These are phyloP conservation scores for Ogataea kodamae DNA, from an alignment of 805 yeast genomes.

Conservation along the genomic window DNA sequence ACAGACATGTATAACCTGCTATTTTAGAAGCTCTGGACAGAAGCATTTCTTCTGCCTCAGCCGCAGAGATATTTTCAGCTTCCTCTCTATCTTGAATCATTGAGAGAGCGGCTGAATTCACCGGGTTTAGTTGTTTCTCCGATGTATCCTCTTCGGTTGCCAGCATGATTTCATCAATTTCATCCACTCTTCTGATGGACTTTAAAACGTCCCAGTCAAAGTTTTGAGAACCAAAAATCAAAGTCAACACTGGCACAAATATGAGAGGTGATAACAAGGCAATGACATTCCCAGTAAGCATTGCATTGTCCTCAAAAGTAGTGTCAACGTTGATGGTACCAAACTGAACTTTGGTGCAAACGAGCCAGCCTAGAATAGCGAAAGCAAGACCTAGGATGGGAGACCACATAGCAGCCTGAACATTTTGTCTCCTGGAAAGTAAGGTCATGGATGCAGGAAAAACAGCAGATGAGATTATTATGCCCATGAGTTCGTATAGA, in stretches of 20 bases:
- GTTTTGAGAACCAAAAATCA: conserved; percentile 61
- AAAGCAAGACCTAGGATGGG: conserved; percentile 75
- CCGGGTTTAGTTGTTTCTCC: conserved; percentile 32
- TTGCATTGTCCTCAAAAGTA: conserved; percentile 82
- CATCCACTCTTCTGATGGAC: conserved; percentile 63
- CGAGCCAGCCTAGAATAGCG: conserved; percentile 71
- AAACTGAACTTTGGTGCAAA: conserved; percentile 42
- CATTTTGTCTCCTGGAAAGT: conserved; percentile 62
- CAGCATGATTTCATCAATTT: conserved; percentile 53
- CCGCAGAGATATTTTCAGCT: conserved; percentile 13
- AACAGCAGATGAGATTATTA: conserved; percentile 83
- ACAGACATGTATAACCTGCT: conserved; percentile 58
- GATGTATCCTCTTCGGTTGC: conserved; percentile 29
- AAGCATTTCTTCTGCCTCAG: conserved; percentile 49
- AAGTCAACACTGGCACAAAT: conserved; percentile 62
- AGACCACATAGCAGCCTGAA: conserved; percentile 64
- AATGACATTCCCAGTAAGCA: conserved; percentile 86
- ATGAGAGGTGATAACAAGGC: conserved; percentile 72
- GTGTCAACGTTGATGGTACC: conserved; percentile 43
- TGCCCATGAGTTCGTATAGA: conserved; percentile 84
- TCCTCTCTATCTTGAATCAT: conserved; percentile 23
- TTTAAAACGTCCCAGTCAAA: conserved; percentile 70
- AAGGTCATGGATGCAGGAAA: conserved; percentile 68
- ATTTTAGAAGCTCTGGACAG: conserved; percentile 56
- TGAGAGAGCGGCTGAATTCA: conserved; percentile 32